Evolutionary conservation across 1,284 basidiomycete species (phyloP).

Genomic region (Ceratobasidium theobromae): DNA sequence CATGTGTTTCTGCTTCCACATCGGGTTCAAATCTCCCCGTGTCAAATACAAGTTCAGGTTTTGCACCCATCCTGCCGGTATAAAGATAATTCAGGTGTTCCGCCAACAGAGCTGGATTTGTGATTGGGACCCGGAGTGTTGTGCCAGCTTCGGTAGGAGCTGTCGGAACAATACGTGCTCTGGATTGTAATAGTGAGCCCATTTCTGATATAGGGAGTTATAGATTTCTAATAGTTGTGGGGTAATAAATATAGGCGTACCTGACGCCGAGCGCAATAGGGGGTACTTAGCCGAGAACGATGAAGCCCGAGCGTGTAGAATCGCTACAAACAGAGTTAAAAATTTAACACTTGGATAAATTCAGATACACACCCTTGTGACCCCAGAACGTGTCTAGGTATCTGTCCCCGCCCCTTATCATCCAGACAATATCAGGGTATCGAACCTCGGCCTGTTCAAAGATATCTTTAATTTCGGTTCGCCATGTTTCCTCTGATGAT

Average conservation of each 20-base stretch:
- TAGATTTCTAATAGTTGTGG: too few species aligned
- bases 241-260: slow-evolving; percentile 57
- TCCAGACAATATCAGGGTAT: slow-evolving; percentile 94
- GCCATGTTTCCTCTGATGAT: slow-evolving; percentile 69
- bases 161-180: slow-evolving; percentile 49
- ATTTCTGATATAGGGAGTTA: too few species aligned
- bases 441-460: slow-evolving; percentile 79
- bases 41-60: slow-evolving; percentile 87
- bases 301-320: slow-evolving; percentile 91
- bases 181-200: slow-evolving; percentile 48
- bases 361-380: slow-evolving; percentile 73
- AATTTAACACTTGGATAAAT: not conserved
- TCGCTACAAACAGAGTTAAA: slow-evolving; percentile 53
- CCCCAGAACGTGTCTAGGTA: slow-evolving; percentile 72
- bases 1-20: slow-evolving; percentile 68
- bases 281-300: slow-evolving; percentile 85
- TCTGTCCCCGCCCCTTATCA: slow-evolving; percentile 55
- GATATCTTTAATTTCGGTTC: slow-evolving; percentile 69
- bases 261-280: slow-evolving; percentile 55
- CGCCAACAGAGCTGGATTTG: slow-evolving; percentile 73
- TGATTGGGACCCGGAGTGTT: slow-evolving; percentile 62
- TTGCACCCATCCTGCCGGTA: slow-evolving; percentile 82
- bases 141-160: slow-evolving; percentile 47
- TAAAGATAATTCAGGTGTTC: slow-evolving; percentile 90
- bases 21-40: slow-evolving; percentile 55